Conservation (phyloP, 2,329 filamentous ascomycete genomes). For the Arachnomyces sp. region DNA sequence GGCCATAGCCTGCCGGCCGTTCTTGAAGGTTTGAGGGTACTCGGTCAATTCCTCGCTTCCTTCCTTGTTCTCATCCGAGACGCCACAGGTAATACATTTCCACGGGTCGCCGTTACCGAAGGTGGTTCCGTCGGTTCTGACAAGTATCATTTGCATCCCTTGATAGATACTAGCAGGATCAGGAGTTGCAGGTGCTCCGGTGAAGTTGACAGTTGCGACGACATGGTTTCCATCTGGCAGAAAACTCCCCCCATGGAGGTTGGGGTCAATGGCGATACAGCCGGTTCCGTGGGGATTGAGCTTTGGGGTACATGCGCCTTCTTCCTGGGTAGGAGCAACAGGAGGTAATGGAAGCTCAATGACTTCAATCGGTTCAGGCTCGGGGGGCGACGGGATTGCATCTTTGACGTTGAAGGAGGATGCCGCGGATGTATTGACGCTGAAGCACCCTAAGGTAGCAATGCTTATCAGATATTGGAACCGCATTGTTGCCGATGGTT, state of each 20-base stretch:
- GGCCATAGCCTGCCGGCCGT: slow-evolving; percentile 29
- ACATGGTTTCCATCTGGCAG: slow-evolving; percentile 39
- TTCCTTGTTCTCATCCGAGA: slow-evolving; percentile 25
- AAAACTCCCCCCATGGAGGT: slow-evolving; percentile 29
- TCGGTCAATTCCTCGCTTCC: slow-evolving; percentile 18
- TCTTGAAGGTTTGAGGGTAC: slow-evolving; percentile 39
- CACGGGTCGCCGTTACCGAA: slow-evolving; percentile 40
- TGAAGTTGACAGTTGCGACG: slow-evolving; percentile 32
- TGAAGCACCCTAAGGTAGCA: no score
- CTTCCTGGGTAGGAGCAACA: slow-evolving; percentile 16
- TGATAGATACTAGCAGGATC: slow-evolving; percentile 35
- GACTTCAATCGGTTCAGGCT: slow-evolving; percentile 29
- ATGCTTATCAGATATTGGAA: no score
- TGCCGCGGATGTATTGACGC: no score
- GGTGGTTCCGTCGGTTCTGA: slow-evolving; percentile 34
- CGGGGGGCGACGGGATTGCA: no score
- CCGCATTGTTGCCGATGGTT: no score
- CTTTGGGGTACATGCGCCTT: slow-evolving; percentile 25
- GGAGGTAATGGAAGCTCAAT: slow-evolving; percentile 32
- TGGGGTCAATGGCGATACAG: slow-evolving; percentile 23
- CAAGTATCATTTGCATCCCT: slow-evolving; percentile 35
- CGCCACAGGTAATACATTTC: slow-evolving; percentile 42
- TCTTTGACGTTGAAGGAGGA: no score
- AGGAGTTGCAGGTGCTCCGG: slow-evolving; percentile 34
- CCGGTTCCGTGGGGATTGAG: slow-evolving; percentile 32